Evolutionary conservation across 176 grass and related monocot genomes (phyloP).

Genomic region (Aegilops tauschii): DNA sequence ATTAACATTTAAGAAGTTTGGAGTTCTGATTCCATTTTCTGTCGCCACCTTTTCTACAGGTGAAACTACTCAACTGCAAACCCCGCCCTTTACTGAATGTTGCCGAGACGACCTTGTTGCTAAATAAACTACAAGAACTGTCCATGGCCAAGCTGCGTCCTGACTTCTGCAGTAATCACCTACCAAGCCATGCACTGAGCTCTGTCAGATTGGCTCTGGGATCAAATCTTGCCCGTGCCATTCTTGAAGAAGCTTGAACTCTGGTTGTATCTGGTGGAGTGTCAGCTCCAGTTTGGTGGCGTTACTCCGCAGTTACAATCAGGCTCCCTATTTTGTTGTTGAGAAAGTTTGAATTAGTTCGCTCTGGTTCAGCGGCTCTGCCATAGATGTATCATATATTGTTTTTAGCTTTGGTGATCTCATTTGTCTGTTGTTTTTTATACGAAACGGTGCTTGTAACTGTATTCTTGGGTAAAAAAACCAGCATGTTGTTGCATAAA

Average conservation of each 20-base stretch:
- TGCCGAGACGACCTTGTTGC: slow-evolving; percentile 78
- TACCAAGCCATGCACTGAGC: slow-evolving; percentile 53
- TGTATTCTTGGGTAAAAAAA: background rate
- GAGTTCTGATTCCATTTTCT: background rate
- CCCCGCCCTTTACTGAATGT: slow-evolving; percentile 53
- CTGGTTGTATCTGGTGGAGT: background rate
- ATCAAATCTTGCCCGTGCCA: slow-evolving; percentile 64
- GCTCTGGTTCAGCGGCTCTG: background rate
- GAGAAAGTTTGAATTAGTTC: background rate
- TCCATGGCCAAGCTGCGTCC: slow-evolving; percentile 74
- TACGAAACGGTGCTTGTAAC: background rate
- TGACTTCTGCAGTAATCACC: slow-evolving; percentile 54
- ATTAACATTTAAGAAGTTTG: background rate
- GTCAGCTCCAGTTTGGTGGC: background rate
- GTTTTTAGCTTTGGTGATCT: slow-evolving; percentile 17
- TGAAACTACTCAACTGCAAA: slow-evolving; percentile 74
- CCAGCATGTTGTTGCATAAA: background rate
- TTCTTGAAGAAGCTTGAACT: slow-evolving; percentile 76
- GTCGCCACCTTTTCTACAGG: slow-evolving; percentile 31
- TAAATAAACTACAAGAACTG: slow-evolving; percentile 85
- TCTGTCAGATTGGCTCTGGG: slow-evolving; percentile 74
- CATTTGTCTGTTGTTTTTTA: background rate
- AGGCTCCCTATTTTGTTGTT: background rate
- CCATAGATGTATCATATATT: slow-evolving; percentile 4
- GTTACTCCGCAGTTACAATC: background rate